Conservation (phyloP, 176 grass and related monocot species). For the Triticum timopheevii region DNA sequence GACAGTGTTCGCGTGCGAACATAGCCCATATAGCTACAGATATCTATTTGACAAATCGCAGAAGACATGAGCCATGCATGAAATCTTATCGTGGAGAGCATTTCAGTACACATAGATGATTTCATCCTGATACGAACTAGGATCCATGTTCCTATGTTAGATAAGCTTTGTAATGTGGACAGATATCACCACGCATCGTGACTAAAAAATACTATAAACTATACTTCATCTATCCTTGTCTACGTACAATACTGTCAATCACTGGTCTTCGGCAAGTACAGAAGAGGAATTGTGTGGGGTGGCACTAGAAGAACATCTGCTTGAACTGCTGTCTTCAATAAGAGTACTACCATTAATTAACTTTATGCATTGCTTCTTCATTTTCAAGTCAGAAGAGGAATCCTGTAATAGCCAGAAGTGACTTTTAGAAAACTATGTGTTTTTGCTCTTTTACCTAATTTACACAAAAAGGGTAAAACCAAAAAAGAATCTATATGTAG, state of each 20-base stretch:
- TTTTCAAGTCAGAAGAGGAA: conserved; percentile 54
- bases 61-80: neutral
- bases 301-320: conserved; percentile 55
- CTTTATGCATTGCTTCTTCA: conserved; percentile 42
- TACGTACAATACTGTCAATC: neutral
- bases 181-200: conserved; percentile 20
- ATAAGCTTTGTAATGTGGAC: neutral
- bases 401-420: conserved; percentile 46
- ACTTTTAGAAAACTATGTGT: conserved; percentile 14
- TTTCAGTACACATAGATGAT: neutral
- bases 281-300: neutral
- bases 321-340: conserved; percentile 57
- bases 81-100: neutral
- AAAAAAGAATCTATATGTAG: neutral
- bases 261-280: conserved; percentile 15
- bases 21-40: no score
- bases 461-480: neutral
- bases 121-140: neutral
- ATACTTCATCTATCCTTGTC: conserved; percentile 17
- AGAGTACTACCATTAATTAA: conserved; percentile 35
- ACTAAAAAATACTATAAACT: neutral
- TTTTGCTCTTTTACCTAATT: conserved; percentile 7
- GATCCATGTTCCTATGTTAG: neutral
- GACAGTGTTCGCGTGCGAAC: no score
- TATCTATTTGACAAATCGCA: neutral